These are phyloP conservation scores for Suzukiozyma palmioleophila DNA, from an alignment of 1,139 yeast genomes.

Conservation along the genomic window DNA sequence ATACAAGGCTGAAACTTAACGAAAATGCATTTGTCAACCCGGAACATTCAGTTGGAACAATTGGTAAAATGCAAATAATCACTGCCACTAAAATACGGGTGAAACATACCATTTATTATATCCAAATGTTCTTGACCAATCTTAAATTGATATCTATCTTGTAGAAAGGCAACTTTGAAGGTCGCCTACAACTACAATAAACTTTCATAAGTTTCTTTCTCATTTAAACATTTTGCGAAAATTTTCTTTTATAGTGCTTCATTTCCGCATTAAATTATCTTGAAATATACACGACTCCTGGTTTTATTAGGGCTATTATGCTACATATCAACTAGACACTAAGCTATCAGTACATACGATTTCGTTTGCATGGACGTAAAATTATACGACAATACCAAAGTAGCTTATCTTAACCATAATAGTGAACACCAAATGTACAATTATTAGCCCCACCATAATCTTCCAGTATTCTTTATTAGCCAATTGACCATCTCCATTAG, in stretches of 20 bases:
- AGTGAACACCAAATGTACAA: conserved; percentile 41
- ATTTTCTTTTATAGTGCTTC: too few relatives aligned
- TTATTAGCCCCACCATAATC: conserved; percentile 24
- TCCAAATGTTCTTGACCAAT: conserved; percentile 8
- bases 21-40: conserved; percentile 72
- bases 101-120: conserved; percentile 2
- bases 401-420: conserved; percentile 46
- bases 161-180: too few relatives aligned
- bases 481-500: conserved; percentile 20
- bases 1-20: conserved; percentile 88
- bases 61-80: conserved; percentile 74
- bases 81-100: conserved; percentile 33
- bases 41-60: conserved; percentile 76
- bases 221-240: too few relatives aligned
- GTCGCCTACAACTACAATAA: too few relatives aligned
- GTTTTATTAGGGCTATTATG: too few relatives aligned
- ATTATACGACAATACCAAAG: conserved; percentile 29
- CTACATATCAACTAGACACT: too few relatives aligned
- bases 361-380: too few relatives aligned
- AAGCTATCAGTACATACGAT: too few relatives aligned
- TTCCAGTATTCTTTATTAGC: conserved; percentile 17
- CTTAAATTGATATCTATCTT: background rate
- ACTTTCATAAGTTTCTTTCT: too few relatives aligned
- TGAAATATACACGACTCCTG: too few relatives aligned
- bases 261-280: too few relatives aligned